phyloP scores from a whole-genome alignment of 1,284 basidiomycete species.

The Fomes fomentarius region DNA sequence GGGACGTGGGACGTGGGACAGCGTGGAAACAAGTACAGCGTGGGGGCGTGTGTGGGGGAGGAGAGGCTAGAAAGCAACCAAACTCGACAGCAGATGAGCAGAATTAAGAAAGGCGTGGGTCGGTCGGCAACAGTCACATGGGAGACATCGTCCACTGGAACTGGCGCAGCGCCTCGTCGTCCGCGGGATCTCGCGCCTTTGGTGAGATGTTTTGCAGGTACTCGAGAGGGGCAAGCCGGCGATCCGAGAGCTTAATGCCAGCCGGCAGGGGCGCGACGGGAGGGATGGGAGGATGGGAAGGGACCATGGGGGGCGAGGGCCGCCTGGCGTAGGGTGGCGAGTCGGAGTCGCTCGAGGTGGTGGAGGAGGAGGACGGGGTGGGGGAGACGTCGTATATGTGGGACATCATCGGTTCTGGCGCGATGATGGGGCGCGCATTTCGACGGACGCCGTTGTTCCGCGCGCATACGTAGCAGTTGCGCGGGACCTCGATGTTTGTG shows the following conservation, averaged over 20 bases:
- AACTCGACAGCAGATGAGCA: background rate
- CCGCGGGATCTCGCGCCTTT: slow-evolving; percentile 31
- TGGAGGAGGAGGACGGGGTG: slow-evolving; percentile 10
- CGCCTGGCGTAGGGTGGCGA: slow-evolving; percentile 2
- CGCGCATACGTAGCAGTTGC: slow-evolving; percentile 65
- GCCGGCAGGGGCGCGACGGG: slow-evolving; percentile 15
- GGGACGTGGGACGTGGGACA: background rate
- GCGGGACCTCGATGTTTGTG: slow-evolving; percentile 54
- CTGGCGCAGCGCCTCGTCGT: slow-evolving; percentile 32
- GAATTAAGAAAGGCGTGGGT: background rate
- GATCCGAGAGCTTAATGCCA: slow-evolving; percentile 12
- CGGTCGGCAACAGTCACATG: background rate
- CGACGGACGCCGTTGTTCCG: slow-evolving; percentile 46
- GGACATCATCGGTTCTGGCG: slow-evolving; percentile 1
- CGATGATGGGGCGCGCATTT: slow-evolving; percentile 6
- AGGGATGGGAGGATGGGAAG: slow-evolving; percentile 1
- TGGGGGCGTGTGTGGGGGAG: background rate
- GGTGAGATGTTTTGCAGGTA: slow-evolving; percentile 36
- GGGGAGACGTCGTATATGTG: background rate
- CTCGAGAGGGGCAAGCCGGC: slow-evolving; percentile 34
- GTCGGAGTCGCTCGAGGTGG: slow-evolving; percentile 6
- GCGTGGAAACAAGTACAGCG: background rate
- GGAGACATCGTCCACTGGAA: slow-evolving; percentile 13
- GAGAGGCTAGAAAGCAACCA: background rate
- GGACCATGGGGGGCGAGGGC: background rate